Evolutionary conservation across 2,329 filamentous ascomycete genomes (phyloP), one percentile per base, ranked within the genome.

Genomic region (Exophiala calicioides): DNA sequence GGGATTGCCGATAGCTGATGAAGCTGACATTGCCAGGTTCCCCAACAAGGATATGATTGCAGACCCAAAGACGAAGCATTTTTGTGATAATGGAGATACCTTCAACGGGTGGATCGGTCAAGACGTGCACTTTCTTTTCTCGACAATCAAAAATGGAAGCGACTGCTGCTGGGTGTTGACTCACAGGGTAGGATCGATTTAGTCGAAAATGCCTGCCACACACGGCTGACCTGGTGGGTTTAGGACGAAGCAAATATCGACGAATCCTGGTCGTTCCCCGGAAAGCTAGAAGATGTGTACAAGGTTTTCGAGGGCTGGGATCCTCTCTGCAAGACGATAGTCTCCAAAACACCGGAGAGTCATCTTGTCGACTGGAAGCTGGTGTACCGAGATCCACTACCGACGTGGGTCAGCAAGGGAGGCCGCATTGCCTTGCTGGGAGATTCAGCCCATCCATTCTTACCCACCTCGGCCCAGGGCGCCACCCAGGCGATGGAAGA

Each of bases 231-330:
- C 20, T 12, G 16, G 10, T 20, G 13, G 13, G 2, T 26, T 34
- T 21, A 50, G 48, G 78, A 80, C 52, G 70, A 74, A 44, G 71
- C 73, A 49, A 72, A 80, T 53, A 78, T 79, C 44, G 69, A 77
- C 47, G 52, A 55, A 18, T 79, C 58, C 68, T 79, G 38, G 73
- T 72, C n/a, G 73, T 75, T 6, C 70, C 71, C 67, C 46, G 70
- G 71, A 45, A 41, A 52, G 27, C 47, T 56, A 75, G 69, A 73
- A 36, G 77, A 79, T 34, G 77, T 79, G 0, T 68, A 71, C 50
- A 67, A 73, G 43, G 68, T 77, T 0, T 61, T 80, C 9, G 68
- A 77, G 37, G 74, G 69, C 16, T 79, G 77, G 77, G 70, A 79
- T 60, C 68, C 75, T 13, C 59, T 62, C 1, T 64, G 60, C 50